These are phyloP conservation scores for Pseudocercospora eumusae DNA, from an alignment of 2,329 filamentous ascomycete genomes.

Conservation along the genomic window DNA sequence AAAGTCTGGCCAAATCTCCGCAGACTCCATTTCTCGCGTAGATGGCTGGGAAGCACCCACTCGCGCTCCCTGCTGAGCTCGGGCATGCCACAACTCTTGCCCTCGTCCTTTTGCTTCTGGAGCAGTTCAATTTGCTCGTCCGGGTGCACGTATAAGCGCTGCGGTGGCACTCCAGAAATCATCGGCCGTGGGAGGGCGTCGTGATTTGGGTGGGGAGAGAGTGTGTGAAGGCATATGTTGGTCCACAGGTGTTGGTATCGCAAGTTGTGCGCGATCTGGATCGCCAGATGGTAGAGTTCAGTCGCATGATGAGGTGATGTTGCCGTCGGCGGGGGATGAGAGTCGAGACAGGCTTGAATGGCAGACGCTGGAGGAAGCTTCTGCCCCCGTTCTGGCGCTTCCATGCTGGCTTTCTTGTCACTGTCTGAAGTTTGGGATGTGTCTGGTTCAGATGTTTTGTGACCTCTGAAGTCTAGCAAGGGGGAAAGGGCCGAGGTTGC, in stretches of 20 bases:
- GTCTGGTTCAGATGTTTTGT: not conserved
- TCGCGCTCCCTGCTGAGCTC: conserved; percentile 56
- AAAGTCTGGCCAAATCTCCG: conserved; percentile 68
- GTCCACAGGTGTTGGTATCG: conserved; percentile 76
- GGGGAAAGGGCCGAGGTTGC: not conserved
- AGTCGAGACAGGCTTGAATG: conserved; percentile 23
- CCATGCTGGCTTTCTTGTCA: conserved; percentile 12
- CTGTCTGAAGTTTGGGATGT: not conserved
- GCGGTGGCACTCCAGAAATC: conserved; percentile 71
- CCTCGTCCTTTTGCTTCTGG: conserved; percentile 51
- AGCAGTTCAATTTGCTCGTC: conserved; percentile 78
- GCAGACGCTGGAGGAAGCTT: conserved; percentile 22
- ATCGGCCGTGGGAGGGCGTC: conserved; percentile 59
- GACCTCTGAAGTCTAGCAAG: not conserved
- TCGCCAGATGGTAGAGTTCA: conserved; percentile 53
- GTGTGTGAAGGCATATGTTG: conserved; percentile 47
- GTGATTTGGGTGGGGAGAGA: conserved; percentile 25
- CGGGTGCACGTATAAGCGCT: conserved; percentile 74
- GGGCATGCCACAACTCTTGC: conserved; percentile 38
- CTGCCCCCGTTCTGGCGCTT: conserved; percentile 4
- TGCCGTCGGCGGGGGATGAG: conserved; percentile 16
- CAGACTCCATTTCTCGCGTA: conserved; percentile 72
- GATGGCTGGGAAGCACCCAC: conserved; percentile 74
- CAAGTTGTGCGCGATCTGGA: conserved; percentile 69
- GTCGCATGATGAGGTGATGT: conserved; percentile 20